A percentile compares a stretch with the other conserved stretches of the same genome.
Conservation (phyloP, 768 basidiomycete species). For the Rossbeevera mucosa region DNA sequence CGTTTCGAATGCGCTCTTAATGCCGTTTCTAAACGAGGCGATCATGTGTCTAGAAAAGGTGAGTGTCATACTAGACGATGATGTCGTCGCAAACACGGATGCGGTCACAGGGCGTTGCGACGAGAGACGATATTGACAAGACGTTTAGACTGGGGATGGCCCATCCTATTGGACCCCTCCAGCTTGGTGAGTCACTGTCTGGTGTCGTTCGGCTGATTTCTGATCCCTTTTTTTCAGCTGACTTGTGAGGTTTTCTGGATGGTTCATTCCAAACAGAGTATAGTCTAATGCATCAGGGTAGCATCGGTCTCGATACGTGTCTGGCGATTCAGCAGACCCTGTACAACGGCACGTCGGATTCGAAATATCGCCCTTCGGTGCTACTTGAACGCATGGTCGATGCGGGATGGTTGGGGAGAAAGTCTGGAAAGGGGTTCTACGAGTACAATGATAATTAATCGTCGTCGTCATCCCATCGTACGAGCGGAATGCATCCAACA, state of each 20-base stretch:
- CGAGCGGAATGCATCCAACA: background rate
- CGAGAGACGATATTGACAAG: constrained; percentile 91
- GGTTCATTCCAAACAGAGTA: no score
- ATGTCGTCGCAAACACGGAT: background rate
- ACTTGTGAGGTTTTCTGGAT: constrained; percentile 25
- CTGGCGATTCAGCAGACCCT: constrained; percentile 89
- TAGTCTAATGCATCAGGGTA: constrained; percentile 27
- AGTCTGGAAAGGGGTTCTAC: constrained; percentile 93
- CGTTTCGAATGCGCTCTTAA: constrained; percentile 90
- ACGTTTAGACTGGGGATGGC: constrained; percentile 92
- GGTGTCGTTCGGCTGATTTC: background rate
- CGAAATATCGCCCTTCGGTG: constrained; percentile 89
- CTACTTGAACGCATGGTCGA: constrained; percentile 95
- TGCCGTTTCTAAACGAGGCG: constrained; percentile 98
- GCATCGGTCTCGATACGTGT: constrained; percentile 97
- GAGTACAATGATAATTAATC: constrained; percentile 52
- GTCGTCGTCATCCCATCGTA: background rate
- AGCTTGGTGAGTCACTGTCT: constrained; percentile 52
- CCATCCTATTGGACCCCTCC: constrained; percentile 92
- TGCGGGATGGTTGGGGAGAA: constrained; percentile 89
- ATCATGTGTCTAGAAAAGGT: constrained; percentile 93
- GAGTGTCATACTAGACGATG: background rate
- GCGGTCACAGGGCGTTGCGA: constrained; percentile 68
- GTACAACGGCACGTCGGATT: constrained; percentile 84
- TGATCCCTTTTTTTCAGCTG: constrained; percentile 19